Evolutionary conservation across 108 stramenopile genomes (phyloP).

Genomic region (Bacterosira constricta): DNA sequence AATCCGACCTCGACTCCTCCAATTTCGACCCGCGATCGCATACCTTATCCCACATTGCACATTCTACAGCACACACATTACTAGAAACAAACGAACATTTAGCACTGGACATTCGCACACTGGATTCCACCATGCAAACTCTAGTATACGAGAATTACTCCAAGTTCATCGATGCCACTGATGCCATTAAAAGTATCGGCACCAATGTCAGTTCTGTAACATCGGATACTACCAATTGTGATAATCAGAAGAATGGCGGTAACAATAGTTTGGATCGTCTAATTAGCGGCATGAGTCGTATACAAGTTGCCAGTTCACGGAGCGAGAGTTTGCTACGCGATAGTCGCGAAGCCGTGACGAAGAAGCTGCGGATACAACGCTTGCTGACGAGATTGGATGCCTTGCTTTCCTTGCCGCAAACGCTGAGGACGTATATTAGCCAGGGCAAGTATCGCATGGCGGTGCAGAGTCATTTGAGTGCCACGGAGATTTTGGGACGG

Average conservation of each 20-base stretch:
- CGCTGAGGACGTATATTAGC: slow-evolving; percentile 56
- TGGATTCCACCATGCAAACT: slow-evolving; percentile 97
- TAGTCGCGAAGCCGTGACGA: slow-evolving; percentile 76
- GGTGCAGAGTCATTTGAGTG: slow-evolving; percentile 59
- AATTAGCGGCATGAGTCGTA: slow-evolving; percentile 46
- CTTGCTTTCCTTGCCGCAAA: slow-evolving; percentile 74
- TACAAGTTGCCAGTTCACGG: slow-evolving; percentile 33
- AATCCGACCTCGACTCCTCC: slow-evolving; percentile 75
- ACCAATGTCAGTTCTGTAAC: slow-evolving; percentile 54
- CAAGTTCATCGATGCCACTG: slow-evolving; percentile 98
- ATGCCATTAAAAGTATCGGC: slow-evolving; percentile 91
- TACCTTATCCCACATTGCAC: slow-evolving; percentile 61
- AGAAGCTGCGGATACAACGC: slow-evolving; percentile 81
- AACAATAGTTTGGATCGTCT: slow-evolving; percentile 55
- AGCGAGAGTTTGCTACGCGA: slow-evolving; percentile 60
- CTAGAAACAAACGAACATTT: slow-evolving; percentile 75
- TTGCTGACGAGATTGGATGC: slow-evolving; percentile 78
- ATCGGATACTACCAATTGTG: too few species aligned
- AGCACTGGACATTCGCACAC: slow-evolving; percentile 75
- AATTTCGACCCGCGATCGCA: slow-evolving; percentile 65
- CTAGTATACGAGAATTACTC: slow-evolving; percentile 99
- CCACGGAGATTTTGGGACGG: slow-evolving; percentile 70
- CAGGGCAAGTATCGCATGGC: slow-evolving; percentile 66
- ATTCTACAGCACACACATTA: slow-evolving; percentile 55
- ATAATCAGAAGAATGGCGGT: too few species aligned